Percentiles rank a stretch among this genome's conserved stretches.
phyloP scores from a whole-genome alignment of 306 rosid genomes.

The Spatholobus suberectus region DNA sequence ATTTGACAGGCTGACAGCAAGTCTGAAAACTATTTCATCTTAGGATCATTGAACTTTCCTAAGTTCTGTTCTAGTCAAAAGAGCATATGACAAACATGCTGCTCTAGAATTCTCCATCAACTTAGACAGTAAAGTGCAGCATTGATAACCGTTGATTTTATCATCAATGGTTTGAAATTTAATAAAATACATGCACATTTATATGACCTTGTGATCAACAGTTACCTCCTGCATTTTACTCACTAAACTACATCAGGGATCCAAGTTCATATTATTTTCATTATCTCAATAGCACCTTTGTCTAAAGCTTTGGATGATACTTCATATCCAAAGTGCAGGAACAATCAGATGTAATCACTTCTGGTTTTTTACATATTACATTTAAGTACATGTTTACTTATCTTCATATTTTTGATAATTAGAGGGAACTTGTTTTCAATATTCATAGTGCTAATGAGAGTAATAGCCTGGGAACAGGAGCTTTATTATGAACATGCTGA shows the following conservation, averaged over 20 bases:
- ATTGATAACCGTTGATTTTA: neutral
- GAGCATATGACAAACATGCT: neutral
- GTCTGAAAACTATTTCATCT: neutral
- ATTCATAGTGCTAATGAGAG: neutral
- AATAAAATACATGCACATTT: neutral
- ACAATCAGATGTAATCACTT: neutral
- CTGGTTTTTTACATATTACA: neutral
- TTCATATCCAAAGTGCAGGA: neutral
- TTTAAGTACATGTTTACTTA: neutral
- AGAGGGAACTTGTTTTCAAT: constrained; percentile 5
- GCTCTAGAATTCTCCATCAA: neutral
- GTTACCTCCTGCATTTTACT: neutral
- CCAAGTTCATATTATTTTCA: neutral
- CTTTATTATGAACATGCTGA: neutral
- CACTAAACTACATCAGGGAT: neutral
- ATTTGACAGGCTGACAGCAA: neutral
- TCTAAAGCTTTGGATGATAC: neutral
- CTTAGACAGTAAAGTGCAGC: neutral
- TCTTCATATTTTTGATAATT: neutral
- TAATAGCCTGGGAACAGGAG: neutral
- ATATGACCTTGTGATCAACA: neutral
- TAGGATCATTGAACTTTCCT: neutral
- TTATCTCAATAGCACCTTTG: neutral
- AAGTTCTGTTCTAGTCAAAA: neutral
- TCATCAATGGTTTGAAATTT: neutral